A percentile compares a stretch with the other conserved stretches of the same genome.
These are phyloP conservation scores for Arthrobotrys sinensis DNA, from an alignment of 2,329 filamentous ascomycete genomes.

Conservation along the genomic window DNA sequence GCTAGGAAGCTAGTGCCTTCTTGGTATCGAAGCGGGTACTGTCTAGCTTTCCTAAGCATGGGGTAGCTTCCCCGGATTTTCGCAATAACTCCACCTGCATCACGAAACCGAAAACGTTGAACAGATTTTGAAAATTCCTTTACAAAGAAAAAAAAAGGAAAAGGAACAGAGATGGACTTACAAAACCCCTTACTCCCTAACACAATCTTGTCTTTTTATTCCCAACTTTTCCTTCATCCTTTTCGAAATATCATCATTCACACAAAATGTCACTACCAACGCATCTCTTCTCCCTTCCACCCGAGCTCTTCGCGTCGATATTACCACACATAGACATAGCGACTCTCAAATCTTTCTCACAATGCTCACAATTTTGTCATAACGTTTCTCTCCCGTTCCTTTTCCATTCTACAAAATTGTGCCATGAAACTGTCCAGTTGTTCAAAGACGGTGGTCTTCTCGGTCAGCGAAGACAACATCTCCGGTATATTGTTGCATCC, in stretches of 20 bases:
- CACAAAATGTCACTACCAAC: slow-evolving; percentile 23
- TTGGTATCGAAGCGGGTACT: slow-evolving; percentile 15
- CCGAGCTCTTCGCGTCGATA: slow-evolving; percentile 10
- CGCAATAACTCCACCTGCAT: slow-evolving; percentile 1
- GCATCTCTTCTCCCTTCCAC: slow-evolving; percentile 5
- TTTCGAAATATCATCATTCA: background rate
- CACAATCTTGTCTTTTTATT: background rate
- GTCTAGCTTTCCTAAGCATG: slow-evolving; percentile 2
- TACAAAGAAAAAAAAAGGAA: background rate
- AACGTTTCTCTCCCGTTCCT: slow-evolving; percentile 16
- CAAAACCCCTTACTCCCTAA: background rate
- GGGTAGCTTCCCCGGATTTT: slow-evolving; percentile 32
- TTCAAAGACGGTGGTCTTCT: slow-evolving; percentile 23
- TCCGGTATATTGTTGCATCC: slow-evolving; percentile 25
- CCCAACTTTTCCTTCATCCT: background rate
- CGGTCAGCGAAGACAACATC: slow-evolving; percentile 16
- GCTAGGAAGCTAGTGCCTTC: slow-evolving; percentile 25
- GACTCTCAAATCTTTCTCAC: slow-evolving; percentile 11
- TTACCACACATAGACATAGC: slow-evolving; percentile 15
- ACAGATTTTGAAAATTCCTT: background rate
- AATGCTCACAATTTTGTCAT: slow-evolving; percentile 12
- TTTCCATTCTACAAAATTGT: slow-evolving; percentile 2
- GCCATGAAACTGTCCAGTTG: background rate
- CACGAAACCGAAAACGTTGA: slow-evolving; percentile 10
- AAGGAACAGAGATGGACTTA: background rate